A percentile compares a stretch with the other conserved stretches of the same genome.
These are phyloP conservation scores for Pseudogymnoascus sp. DNA, from an alignment of 2,329 filamentous ascomycete species.

Conservation along the genomic window DNA sequence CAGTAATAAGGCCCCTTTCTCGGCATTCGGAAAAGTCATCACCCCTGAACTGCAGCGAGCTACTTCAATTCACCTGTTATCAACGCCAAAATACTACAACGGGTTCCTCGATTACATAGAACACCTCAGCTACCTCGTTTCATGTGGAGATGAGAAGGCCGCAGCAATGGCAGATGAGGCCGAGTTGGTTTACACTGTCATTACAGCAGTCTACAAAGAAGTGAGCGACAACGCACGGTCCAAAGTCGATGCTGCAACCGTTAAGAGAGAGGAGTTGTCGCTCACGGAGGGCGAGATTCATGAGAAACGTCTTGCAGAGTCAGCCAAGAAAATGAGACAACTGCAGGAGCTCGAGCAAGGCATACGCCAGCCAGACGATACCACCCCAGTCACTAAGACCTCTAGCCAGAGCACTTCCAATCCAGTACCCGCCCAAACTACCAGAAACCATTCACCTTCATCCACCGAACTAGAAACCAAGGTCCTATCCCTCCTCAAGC, in stretches of 20 bases:
- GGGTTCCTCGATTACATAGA: background rate
- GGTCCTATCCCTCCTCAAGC: background rate
- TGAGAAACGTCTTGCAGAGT: background rate
- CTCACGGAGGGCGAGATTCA: background rate
- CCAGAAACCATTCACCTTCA: background rate
- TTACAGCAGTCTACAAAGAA: background rate
- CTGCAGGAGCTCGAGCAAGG: background rate
- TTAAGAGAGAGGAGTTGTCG: background rate
- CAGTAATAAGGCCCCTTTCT: background rate
- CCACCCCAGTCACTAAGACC: background rate
- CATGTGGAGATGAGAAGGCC: background rate
- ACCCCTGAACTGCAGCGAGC: background rate
- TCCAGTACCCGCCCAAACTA: background rate
- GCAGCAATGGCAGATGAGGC: background rate
- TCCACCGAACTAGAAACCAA: background rate
- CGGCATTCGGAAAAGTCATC: background rate
- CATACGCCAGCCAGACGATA: background rate
- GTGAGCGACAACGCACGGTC: background rate
- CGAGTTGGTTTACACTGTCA: background rate
- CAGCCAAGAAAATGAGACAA: background rate
- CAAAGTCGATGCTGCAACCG: background rate
- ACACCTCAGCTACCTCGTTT: background rate
- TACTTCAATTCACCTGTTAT: background rate
- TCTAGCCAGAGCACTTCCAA: background rate
- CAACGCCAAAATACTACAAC: constrained; percentile 3